These are phyloP conservation scores for Cucurbitaria berberidis DNA, from an alignment of 2,329 filamentous ascomycete genomes.

Conservation along the genomic window DNA sequence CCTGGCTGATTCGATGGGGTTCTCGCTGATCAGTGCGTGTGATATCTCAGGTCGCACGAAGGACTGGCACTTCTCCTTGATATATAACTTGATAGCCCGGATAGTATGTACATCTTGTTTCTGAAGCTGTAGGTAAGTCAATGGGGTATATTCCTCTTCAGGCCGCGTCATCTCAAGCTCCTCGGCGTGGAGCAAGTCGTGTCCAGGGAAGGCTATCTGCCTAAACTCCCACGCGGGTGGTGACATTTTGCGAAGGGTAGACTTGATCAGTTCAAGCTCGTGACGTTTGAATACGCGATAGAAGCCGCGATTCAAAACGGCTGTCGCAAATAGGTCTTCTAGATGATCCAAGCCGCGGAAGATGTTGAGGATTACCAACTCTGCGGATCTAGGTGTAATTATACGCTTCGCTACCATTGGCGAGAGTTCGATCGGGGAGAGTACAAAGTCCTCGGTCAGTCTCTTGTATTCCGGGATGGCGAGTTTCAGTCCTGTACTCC, in stretches of 20 bases:
- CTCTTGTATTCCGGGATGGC: conserved; percentile 30
- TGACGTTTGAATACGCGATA: conserved; percentile 64
- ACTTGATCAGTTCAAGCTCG: conserved; percentile 61
- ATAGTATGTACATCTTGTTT: conserved; percentile 61
- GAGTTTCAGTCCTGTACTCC: conserved; percentile 29
- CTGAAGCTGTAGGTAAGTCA: conserved; percentile 59
- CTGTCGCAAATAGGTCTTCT: conserved; percentile 62
- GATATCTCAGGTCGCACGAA: conserved; percentile 64
- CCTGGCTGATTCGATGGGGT: conserved; percentile 55
- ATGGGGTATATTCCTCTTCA: conserved; percentile 60
- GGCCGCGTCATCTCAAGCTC: conserved; percentile 53
- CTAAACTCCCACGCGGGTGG: conserved; percentile 66
- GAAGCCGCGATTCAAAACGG: conserved; percentile 62
- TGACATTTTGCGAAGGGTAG: conserved; percentile 59
- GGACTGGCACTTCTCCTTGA: conserved; percentile 60
- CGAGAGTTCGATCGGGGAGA: conserved; percentile 26
- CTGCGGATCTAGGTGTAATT: conserved; percentile 54
- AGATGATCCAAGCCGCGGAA: conserved; percentile 57
- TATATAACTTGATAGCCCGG: conserved; percentile 61
- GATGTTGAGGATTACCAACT: conserved; percentile 60
- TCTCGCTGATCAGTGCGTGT: conserved; percentile 57
- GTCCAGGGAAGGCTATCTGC: conserved; percentile 62
- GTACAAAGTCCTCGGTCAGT: conserved; percentile 27
- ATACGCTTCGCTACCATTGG: conserved; percentile 26
- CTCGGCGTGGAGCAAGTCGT: conserved; percentile 50